These are phyloP conservation scores for Daldinia sp. DNA, from an alignment of 2,329 filamentous ascomycete genomes.

Conservation along the genomic window DNA sequence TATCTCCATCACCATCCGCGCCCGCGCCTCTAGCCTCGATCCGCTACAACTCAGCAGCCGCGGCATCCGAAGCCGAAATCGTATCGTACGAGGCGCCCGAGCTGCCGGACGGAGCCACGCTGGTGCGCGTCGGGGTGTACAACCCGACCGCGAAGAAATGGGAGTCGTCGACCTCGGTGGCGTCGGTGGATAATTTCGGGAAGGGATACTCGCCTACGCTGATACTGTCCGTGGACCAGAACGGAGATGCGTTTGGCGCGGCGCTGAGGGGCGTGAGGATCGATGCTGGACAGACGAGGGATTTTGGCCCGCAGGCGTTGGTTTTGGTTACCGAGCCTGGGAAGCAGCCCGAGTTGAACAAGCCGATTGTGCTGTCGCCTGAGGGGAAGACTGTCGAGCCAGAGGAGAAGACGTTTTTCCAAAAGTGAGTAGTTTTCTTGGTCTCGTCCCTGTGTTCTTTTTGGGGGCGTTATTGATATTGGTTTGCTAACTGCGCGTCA, in stretches of 20 bases:
- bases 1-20: slow-evolving; percentile 48
- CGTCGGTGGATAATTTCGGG: slow-evolving; percentile 64
- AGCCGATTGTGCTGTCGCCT: slow-evolving; percentile 67
- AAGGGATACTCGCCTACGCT: slow-evolving; percentile 69
- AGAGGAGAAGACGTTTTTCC: slow-evolving; percentile 70
- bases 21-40: slow-evolving; percentile 63
- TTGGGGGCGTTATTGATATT: background rate
- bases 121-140: slow-evolving; percentile 67
- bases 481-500: slow-evolving; percentile 21
- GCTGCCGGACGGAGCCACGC: slow-evolving; percentile 53
- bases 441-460: background rate
- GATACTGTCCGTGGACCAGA: slow-evolving; percentile 58
- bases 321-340: slow-evolving; percentile 59
- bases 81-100: slow-evolving; percentile 66
- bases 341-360: slow-evolving; percentile 67
- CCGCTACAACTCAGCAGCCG: slow-evolving; percentile 59
- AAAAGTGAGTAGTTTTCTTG: slow-evolving; percentile 63
- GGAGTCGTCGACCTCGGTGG: slow-evolving; percentile 64
- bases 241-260: slow-evolving; percentile 57
- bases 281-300: slow-evolving; percentile 70
- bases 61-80: slow-evolving; percentile 56
- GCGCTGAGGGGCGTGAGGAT: slow-evolving; percentile 64
- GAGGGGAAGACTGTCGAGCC: slow-evolving; percentile 66
- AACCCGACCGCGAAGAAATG: slow-evolving; percentile 57
- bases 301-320: slow-evolving; percentile 68